Evolutionary conservation across 1,139 yeast genomes (phyloP).

Genomic region (Citeromyces hawaiiensis): DNA sequence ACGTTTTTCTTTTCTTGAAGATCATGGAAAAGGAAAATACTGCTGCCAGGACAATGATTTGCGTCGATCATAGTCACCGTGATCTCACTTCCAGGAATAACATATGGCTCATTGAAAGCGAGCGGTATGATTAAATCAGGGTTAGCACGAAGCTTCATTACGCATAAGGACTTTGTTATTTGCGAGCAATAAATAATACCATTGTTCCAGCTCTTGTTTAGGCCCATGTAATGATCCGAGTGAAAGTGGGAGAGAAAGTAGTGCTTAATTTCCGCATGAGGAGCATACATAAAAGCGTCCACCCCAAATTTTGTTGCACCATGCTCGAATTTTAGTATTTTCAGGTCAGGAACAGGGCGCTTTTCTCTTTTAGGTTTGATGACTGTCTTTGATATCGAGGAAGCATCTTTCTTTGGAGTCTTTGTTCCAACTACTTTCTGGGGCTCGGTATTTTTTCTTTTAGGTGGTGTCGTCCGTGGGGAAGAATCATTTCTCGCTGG

Average conservation of each 20-base stretch:
- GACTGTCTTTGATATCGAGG: slow-evolving; percentile 8
- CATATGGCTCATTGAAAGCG: slow-evolving; percentile 24
- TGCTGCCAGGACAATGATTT: slow-evolving; percentile 95
- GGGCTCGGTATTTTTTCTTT: slow-evolving; percentile 7
- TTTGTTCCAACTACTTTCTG: slow-evolving; percentile 3
- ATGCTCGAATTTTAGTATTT: slow-evolving; percentile 31
- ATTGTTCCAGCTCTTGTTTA: slow-evolving; percentile 62
- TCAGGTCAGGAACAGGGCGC: slow-evolving; percentile 39
- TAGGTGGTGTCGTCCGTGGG: slow-evolving; percentile 7
- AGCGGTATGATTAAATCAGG: slow-evolving; percentile 35
- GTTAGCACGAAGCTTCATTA: slow-evolving; percentile 39
- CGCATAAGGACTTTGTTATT: slow-evolving; percentile 48
- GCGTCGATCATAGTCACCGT: slow-evolving; percentile 64
- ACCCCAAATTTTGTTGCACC: slow-evolving; percentile 31
- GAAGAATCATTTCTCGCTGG: slow-evolving; percentile 6
- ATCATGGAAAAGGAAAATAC: slow-evolving; percentile 60
- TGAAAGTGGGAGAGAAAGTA: slow-evolving; percentile 79
- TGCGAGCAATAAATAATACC: slow-evolving; percentile 59
- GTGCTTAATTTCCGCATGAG: slow-evolving; percentile 27
- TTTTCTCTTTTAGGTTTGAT: slow-evolving; percentile 13
- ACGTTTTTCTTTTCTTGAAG: slow-evolving; percentile 20
- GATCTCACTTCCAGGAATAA: slow-evolving; percentile 29
- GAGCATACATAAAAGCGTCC: slow-evolving; percentile 54
- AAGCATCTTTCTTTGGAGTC: slow-evolving; percentile 9
- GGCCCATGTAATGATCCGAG: slow-evolving; percentile 86